Evolutionary conservation across 164 flowering plant genomes (phyloP).

Genomic region (Sextonia rubra): DNA sequence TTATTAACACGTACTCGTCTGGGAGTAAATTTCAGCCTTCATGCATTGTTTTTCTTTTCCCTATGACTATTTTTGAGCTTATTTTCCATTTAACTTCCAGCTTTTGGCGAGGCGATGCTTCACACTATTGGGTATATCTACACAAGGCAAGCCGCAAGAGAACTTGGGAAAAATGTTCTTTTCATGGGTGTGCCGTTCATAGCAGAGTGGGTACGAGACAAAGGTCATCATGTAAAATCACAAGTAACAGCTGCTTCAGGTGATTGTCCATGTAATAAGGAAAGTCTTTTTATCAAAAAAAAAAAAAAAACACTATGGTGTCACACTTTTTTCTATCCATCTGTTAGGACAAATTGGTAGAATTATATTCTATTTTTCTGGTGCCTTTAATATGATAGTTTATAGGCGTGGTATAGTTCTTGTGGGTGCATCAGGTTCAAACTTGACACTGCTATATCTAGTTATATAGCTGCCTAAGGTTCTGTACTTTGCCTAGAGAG

Average conservation of each 20-base stretch:
- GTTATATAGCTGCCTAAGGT: background rate
- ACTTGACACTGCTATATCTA: background rate
- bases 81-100: conserved; percentile 32
- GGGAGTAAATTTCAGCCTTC: too few relatives aligned
- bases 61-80: conserved; percentile 1
- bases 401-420: background rate
- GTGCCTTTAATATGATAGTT: too few relatives aligned
- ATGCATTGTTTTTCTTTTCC: too few relatives aligned
- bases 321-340: background rate
- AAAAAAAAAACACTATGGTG: background rate
- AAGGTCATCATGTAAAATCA: conserved; percentile 81
- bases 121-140: conserved; percentile 95
- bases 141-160: conserved; percentile 79
- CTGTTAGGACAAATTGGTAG: background rate
- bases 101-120: conserved; percentile 96
- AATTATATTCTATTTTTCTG: background rate
- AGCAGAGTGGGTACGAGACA: conserved; percentile 95
- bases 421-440: background rate
- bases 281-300: background rate
- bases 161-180: conserved; percentile 68
- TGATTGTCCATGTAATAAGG: conserved; percentile 13
- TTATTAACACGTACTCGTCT: too few relatives aligned
- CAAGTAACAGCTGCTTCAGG: conserved; percentile 93
- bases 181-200: conserved; percentile 81
- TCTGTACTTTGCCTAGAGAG: background rate